Evolutionary conservation across 176 grass and related monocot genomes (phyloP).

Genomic region (Musa itinerans): DNA sequence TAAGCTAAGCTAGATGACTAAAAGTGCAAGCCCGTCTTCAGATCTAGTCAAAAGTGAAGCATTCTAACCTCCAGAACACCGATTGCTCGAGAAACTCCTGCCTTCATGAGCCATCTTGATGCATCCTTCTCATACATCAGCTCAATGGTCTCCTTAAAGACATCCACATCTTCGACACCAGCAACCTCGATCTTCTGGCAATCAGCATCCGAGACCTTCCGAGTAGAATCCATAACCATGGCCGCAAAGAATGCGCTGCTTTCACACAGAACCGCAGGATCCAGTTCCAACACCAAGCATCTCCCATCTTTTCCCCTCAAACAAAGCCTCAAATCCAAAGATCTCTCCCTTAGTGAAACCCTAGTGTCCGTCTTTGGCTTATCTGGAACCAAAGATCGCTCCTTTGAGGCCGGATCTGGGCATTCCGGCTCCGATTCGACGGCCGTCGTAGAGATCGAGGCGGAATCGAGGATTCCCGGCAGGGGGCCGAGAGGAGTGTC

Average conservation of each 20-base stretch:
- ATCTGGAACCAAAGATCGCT: conserved; percentile 32
- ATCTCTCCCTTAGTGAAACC: neutral
- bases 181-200: conserved; percentile 39
- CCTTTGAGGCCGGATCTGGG: conserved; percentile 24
- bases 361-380: conserved; percentile 19
- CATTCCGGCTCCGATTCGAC: conserved; percentile 37
- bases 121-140: conserved; percentile 53
- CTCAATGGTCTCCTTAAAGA: conserved; percentile 58
- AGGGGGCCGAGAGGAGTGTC: conserved; percentile 26
- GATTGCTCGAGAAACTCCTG: conserved; percentile 47
- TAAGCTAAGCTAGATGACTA: neutral
- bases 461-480: conserved; percentile 3
- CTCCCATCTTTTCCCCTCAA: conserved; percentile 39
- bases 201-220: conserved; percentile 16
- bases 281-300: conserved; percentile 45
- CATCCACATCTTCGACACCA: conserved; percentile 47
- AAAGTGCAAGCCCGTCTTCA: neutral
- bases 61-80: conserved; percentile 67
- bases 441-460: neutral
- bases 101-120: conserved; percentile 43
- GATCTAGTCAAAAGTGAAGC: neutral
- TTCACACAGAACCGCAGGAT: conserved; percentile 38
- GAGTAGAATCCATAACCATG: conserved; percentile 25
- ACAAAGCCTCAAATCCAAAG: conserved; percentile 28
- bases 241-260: conserved; percentile 46